These are phyloP conservation scores for Chlamydomonas sphaeroides DNA, from an alignment of 139 green algal genomes.

Conservation along the genomic window DNA sequence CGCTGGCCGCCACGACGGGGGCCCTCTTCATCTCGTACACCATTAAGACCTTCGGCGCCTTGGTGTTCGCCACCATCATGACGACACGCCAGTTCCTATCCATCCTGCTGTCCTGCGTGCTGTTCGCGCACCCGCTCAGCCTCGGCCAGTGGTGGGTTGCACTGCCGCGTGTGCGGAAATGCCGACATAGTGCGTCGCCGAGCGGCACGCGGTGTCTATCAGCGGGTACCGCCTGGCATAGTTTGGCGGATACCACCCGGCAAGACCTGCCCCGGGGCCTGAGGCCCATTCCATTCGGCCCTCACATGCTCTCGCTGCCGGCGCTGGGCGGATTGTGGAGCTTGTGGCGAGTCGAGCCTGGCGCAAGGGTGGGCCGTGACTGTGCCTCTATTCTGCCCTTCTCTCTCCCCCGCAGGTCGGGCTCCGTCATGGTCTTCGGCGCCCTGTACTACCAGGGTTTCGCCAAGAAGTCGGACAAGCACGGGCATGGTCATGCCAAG, in stretches of 20 bases:
- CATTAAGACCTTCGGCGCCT: conserved; percentile 89
- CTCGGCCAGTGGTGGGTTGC: conserved; percentile 70
- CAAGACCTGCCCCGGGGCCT: too few relatives aligned
- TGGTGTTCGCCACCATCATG: conserved; percentile 97
- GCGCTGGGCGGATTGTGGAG: too few relatives aligned
- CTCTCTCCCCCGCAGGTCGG: conserved; percentile 40
- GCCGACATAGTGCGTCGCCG: too few relatives aligned
- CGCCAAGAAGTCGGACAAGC: conserved; percentile 47
- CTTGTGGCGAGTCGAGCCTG: too few relatives aligned
- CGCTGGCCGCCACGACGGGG: conserved; percentile 63
- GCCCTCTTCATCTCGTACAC: conserved; percentile 85
- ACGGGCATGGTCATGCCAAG: not conserved
- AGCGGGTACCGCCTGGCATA: too few relatives aligned
- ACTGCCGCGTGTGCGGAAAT: too few relatives aligned
- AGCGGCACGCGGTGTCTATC: too few relatives aligned
- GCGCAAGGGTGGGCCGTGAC: too few relatives aligned
- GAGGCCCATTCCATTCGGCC: too few relatives aligned
- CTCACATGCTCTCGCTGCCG: too few relatives aligned
- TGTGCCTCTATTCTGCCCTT: not conserved
- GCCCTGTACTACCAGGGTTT: conserved; percentile 76
- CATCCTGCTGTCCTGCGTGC: conserved; percentile 86
- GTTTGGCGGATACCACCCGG: too few relatives aligned
- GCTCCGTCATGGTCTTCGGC: conserved; percentile 68
- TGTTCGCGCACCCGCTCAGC: conserved; percentile 83
- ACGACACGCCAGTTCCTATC: conserved; percentile 92